phyloP scores from a whole-genome alignment of 331 rosid species.

The Rosa hybrid region DNA sequence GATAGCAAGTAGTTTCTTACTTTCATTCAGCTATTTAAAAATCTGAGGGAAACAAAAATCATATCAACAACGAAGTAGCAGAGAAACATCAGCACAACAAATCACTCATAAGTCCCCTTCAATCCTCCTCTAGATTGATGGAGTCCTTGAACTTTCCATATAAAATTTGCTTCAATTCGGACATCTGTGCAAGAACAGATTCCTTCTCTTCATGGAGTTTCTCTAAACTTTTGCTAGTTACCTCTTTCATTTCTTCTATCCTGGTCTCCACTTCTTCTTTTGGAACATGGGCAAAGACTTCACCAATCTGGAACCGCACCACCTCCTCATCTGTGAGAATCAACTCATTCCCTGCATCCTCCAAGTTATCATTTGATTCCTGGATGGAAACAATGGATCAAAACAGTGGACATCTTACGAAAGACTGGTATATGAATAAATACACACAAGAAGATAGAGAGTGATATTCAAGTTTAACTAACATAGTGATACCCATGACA shows the following conservation, averaged over 20 bases:
- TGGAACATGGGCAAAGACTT: slow-evolving; percentile 81
- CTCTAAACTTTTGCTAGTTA: slow-evolving; percentile 58
- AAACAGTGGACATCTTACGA: neutral
- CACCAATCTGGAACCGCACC: slow-evolving; percentile 81
- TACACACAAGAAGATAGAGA: neutral
- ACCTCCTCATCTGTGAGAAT: slow-evolving; percentile 84
- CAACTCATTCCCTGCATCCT: slow-evolving; percentile 85
- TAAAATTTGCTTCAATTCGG: slow-evolving; percentile 66
- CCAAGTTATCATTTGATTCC: slow-evolving; percentile 82
- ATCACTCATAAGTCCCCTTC: neutral
- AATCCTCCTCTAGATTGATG: slow-evolving; percentile 93
- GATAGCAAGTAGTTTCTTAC: neutral
- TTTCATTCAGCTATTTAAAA: neutral
- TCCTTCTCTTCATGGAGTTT: slow-evolving; percentile 71
- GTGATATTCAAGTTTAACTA: neutral
- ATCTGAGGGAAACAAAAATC: neutral
- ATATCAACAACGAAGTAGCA: neutral
- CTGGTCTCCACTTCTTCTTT: slow-evolving; percentile 81
- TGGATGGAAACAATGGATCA: slow-evolving; percentile 5
- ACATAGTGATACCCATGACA: neutral
- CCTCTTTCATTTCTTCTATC: slow-evolving; percentile 74
- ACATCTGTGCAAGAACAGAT: slow-evolving; percentile 72
- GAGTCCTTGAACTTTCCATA: slow-evolving; percentile 90
- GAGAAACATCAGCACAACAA: neutral
- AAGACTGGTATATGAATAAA: neutral